Evolutionary conservation across 2,329 filamentous ascomycete genomes (phyloP), one percentile per base, ranked within the genome.

Genomic region (Fusarium avenaceum): DNA sequence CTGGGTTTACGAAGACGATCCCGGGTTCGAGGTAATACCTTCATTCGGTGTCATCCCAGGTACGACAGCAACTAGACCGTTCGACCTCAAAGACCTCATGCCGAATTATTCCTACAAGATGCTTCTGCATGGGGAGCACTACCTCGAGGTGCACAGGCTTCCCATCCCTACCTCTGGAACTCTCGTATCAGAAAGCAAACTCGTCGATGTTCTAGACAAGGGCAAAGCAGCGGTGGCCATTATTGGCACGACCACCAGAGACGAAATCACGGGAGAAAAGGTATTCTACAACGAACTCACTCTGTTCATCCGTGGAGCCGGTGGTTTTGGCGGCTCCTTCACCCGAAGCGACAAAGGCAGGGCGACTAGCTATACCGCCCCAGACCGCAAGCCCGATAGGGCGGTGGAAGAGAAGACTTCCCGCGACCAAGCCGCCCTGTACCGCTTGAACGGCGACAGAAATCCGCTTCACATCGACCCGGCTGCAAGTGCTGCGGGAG

Each of bases 91-190:
- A 76, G 89, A 94, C 57, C 87, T 99, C 65, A 91, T 98, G 30
- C 94, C 94, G 79, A 97, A 98, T 86, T 99, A 97, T 85, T 93
- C 89, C 39, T 94, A 94, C 65, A 97, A 97, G 93, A 97, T 97
- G 94, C 89, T 99, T 50, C 91, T 99, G 24, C 96, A 99, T 83
- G 96, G 96, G 77, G 96, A 99, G 85, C 96, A 99, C 81, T 99
- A 94, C 83, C 92, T 99, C 69, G 96, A 99, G 82, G 87, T 99
- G 76, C 89, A 90, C 77, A 93, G 95, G 80, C 96, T 90, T 83
- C 96, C 96, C 42, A 92, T 98, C 74, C 95, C 95, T 35, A 97
- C 94, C 19, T 19, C 19, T 19, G 19, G 32, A 87, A 90, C 56
- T 93, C 87, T 50, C 90, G 80, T 92, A 73, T 93, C 91, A 57